Conservation (phyloP, 2,329 filamentous ascomycete species). For the Tolypocladium tundrense region DNA sequence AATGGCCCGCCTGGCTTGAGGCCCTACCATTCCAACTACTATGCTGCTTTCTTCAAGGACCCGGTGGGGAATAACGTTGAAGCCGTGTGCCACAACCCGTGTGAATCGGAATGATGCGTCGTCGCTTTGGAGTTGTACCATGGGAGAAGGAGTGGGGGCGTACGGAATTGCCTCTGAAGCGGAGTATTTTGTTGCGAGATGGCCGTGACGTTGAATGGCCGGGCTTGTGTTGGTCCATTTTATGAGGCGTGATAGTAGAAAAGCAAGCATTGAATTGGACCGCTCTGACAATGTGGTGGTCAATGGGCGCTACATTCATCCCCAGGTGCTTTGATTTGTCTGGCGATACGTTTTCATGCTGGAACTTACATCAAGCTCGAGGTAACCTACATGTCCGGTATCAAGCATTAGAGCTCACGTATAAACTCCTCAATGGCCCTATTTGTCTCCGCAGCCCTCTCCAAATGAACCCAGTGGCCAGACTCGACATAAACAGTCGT, state of each 20-base stretch:
- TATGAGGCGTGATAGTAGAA: background rate
- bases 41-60: slow-evolving; percentile 39
- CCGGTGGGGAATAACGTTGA: slow-evolving; percentile 44
- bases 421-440: slow-evolving; percentile 12
- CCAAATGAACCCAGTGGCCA: slow-evolving; percentile 24
- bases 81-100: slow-evolving; percentile 17
- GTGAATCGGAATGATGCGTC: too few species aligned
- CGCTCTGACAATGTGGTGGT: too few species aligned
- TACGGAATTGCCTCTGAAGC: too few species aligned
- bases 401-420: background rate
- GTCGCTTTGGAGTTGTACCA: background rate
- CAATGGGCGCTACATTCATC: background rate
- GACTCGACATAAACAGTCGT: slow-evolving; percentile 22
- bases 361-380: too few species aligned
- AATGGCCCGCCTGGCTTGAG: slow-evolving; percentile 38
- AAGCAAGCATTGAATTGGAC: background rate
- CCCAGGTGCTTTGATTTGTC: background rate
- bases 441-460: slow-evolving; percentile 15
- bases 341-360: background rate
- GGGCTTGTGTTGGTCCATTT: background rate
- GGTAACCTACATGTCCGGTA: too few species aligned
- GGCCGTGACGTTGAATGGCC: too few species aligned
- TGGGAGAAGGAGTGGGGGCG: too few species aligned
- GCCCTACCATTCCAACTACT: slow-evolving; percentile 35
- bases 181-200: too few species aligned